Conservation (phyloP, 306 rosid genomes). For the Astragalus glycyphyllos region DNA sequence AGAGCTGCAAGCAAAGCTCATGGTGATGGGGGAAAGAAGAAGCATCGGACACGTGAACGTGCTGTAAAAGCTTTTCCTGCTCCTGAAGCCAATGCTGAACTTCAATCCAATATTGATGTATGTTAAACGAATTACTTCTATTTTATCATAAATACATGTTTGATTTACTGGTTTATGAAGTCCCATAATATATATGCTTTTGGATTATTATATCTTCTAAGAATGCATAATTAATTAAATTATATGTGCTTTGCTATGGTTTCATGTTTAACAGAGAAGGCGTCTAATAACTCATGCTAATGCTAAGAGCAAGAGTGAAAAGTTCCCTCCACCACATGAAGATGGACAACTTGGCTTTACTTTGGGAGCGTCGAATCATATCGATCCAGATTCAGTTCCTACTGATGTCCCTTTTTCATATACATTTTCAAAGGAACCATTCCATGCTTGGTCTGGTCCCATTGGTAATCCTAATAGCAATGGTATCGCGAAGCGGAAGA, state of each 20-base stretch:
- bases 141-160: background rate
- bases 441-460: slow-evolving; percentile 89
- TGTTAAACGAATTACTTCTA: slow-evolving; percentile 47
- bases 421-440: slow-evolving; percentile 64
- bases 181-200: slow-evolving; percentile 16
- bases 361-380: slow-evolving; percentile 78
- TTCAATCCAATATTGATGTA: slow-evolving; percentile 83
- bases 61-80: slow-evolving; percentile 65
- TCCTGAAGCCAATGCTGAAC: slow-evolving; percentile 96
- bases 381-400: slow-evolving; percentile 81
- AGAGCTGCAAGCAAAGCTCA: slow-evolving; percentile 79
- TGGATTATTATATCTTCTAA: slow-evolving; percentile 18
- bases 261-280: slow-evolving; percentile 67
- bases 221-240: background rate
- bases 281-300: slow-evolving; percentile 81
- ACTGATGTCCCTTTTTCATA: slow-evolving; percentile 69
- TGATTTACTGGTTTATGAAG: slow-evolving; percentile 12
- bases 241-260: slow-evolving; percentile 5
- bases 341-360: slow-evolving; percentile 87
- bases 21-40: slow-evolving; percentile 74
- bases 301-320: slow-evolving; percentile 96
- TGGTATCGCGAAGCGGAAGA: slow-evolving; percentile 70
- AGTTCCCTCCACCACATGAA: slow-evolving; percentile 94
- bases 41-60: slow-evolving; percentile 81
- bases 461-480: slow-evolving; percentile 57